Evolutionary conservation across 371 early-diverging fungal species (phyloP).

Genomic region (Circinella minor): DNA sequence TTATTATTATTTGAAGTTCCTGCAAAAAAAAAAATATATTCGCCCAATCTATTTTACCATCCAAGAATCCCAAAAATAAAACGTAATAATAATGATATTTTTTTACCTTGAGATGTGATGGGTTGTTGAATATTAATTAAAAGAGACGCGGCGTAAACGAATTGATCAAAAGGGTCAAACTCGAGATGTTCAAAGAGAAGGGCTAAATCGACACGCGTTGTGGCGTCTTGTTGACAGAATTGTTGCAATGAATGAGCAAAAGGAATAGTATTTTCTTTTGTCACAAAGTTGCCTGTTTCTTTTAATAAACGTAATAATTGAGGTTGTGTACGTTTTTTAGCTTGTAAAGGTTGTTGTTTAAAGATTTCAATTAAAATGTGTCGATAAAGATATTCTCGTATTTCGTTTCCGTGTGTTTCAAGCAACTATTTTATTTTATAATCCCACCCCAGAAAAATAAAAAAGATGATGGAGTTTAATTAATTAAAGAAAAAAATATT

Average conservation of each 20-base stretch:
- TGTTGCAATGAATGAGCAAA: not conserved
- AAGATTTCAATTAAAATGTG: conserved; percentile 6
- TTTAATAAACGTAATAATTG: not conserved
- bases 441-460: not conserved
- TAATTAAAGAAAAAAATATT: not conserved
- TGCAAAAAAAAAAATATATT: not conserved
- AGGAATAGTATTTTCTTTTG: conserved; percentile 2
- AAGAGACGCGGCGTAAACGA: conserved; percentile 45
- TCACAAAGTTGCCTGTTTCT: conserved; percentile 5
- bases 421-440: not conserved
- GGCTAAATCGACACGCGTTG: not conserved
- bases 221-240: conserved; percentile 6
- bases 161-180: conserved; percentile 50
- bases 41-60: not conserved
- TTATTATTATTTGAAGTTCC: not conserved
- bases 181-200: conserved; percentile 27
- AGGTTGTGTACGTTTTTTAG: conserved; percentile 6
- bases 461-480: not conserved
- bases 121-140: conserved; percentile 42
- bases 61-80: not conserved
- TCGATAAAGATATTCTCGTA: conserved; percentile 3
- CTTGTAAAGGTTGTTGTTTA: conserved; percentile 8
- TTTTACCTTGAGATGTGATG: conserved; percentile 54
- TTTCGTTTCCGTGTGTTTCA: not conserved
- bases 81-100: not conserved